These are phyloP conservation scores for Sphenostylis stenocarpa DNA, from an alignment of 306 rosid genomes.

Conservation along the genomic window DNA sequence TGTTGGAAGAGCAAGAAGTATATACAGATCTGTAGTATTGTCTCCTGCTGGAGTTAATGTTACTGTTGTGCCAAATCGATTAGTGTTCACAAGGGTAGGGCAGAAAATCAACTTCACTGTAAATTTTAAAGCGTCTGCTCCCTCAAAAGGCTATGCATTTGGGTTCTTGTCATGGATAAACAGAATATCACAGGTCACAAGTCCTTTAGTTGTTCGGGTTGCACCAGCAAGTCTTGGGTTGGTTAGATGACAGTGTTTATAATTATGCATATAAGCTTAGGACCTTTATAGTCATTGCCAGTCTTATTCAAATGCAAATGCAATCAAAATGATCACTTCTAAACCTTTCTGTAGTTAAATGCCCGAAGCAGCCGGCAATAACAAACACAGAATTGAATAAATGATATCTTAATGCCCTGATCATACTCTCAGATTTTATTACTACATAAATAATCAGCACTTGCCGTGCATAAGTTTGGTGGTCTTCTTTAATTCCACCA, in stretches of 20 bases:
- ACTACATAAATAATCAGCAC: not conserved
- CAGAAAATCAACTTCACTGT: constrained; percentile 66
- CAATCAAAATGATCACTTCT: not conserved
- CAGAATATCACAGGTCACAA: constrained; percentile 50
- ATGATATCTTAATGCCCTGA: constrained; percentile 4
- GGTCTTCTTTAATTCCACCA: not conserved
- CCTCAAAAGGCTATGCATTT: constrained; percentile 62
- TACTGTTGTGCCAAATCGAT: constrained; percentile 56
- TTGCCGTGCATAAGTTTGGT: not conserved
- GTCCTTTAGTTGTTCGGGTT: constrained; percentile 64
- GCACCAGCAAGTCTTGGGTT: constrained; percentile 46
- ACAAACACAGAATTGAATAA: constrained; percentile 27
- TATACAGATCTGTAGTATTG: constrained; percentile 51
- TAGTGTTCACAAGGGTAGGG: constrained; percentile 49
- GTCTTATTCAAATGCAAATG: constrained; percentile 19
- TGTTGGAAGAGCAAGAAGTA: constrained; percentile 60
- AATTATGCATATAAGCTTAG: constrained; percentile 30
- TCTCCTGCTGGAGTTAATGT: constrained; percentile 69
- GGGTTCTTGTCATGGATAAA: constrained; percentile 72
- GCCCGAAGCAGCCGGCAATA: not conserved
- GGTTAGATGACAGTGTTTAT: constrained; percentile 43
- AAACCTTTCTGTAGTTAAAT: not conserved
- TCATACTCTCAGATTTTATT: not conserved
- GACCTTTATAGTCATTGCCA: constrained; percentile 25
- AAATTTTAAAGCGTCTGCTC: constrained; percentile 57